phyloP scores from a whole-genome alignment of 441 rosid species.

The Isatis lusitanica region DNA sequence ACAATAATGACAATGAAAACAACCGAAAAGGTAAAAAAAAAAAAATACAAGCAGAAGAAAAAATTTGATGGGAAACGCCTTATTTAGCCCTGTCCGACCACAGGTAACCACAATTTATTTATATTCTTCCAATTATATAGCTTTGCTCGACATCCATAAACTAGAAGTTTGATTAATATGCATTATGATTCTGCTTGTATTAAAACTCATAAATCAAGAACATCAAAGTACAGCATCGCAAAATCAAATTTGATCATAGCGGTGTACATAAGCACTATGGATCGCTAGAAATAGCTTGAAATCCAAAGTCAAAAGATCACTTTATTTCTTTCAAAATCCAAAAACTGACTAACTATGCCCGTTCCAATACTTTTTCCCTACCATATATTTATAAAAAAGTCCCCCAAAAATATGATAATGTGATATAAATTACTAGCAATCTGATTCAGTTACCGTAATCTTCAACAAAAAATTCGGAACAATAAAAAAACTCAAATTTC shows the following conservation, averaged over 20 bases:
- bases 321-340: no score
- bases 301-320: no score
- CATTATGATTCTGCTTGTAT: neutral
- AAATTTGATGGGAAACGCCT: constrained; percentile 51
- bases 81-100: constrained; percentile 43
- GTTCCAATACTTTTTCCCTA: neutral
- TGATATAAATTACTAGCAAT: no score
- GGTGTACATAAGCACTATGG: no score
- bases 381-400: neutral
- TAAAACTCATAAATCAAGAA: constrained; percentile 8
- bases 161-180: neutral
- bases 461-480: no score
- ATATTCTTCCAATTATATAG: constrained; percentile 57
- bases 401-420: neutral
- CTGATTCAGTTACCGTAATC: no score
- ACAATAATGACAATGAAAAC: constrained; percentile 62
- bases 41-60: constrained; percentile 51
- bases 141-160: constrained; percentile 50
- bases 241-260: no score
- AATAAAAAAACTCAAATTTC: no score
- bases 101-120: constrained; percentile 42
- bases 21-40: constrained; percentile 52
- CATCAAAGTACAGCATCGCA: no score
- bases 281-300: no score
- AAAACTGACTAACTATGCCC: neutral